Conservation (phyloP, 345 rosid genomes). For the Sisymbrium altissimum region DNA sequence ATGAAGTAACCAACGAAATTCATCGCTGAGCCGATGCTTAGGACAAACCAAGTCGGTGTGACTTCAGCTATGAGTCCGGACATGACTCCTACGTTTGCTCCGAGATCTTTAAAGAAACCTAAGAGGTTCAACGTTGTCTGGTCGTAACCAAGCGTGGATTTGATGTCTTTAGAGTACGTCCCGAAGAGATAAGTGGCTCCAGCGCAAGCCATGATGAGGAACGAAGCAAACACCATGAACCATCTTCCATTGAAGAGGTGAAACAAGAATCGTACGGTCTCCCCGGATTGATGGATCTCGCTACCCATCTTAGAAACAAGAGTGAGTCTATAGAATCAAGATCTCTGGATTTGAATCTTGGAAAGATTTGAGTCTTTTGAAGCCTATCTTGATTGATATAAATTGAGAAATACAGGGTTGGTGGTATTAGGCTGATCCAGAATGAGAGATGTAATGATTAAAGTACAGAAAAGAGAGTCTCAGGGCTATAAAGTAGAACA, state of each 20-base stretch:
- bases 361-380: background rate
- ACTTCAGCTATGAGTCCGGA: conserved; percentile 86
- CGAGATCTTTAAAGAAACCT: conserved; percentile 87
- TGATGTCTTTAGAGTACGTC: conserved; percentile 76
- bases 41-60: conserved; percentile 89
- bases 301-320: conserved; percentile 16
- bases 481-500: conserved; percentile 23
- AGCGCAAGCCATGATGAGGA: conserved; percentile 85
- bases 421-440: background rate
- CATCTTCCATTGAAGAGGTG: conserved; percentile 66
- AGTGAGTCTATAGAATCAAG: background rate
- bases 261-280: conserved; percentile 35
- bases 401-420: background rate
- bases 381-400: conserved; percentile 5
- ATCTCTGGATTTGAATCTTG: conserved; percentile 7
- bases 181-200: conserved; percentile 87
- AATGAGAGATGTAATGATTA: background rate
- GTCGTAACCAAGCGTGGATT: conserved; percentile 69
- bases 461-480: conserved; percentile 18
- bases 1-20: conserved; percentile 81
- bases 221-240: conserved; percentile 88
- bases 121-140: conserved; percentile 75
- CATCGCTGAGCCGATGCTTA: conserved; percentile 70
- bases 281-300: conserved; percentile 12
- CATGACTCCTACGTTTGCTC: conserved; percentile 74